A percentile compares a stretch with the other conserved stretches of the same genome.
phyloP scores from a whole-genome alignment of 2,329 filamentous ascomycete genomes.

The Sodiomyces alkalinus region DNA sequence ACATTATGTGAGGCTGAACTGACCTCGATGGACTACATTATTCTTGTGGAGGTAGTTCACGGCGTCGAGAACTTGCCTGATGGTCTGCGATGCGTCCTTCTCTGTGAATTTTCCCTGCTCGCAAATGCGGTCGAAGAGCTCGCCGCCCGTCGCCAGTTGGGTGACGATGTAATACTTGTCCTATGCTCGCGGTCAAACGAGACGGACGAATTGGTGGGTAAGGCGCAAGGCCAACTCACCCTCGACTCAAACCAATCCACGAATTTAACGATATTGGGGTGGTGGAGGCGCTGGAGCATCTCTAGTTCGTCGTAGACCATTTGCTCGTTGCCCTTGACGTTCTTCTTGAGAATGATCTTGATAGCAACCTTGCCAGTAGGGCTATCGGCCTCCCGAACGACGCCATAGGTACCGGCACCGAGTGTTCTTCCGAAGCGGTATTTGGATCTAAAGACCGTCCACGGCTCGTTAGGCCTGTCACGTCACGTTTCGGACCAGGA shows the following conservation, averaged over 20 bases:
- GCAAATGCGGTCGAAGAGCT: conserved; percentile 95
- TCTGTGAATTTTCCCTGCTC: conserved; percentile 97
- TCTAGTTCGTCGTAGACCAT: conserved; percentile 98
- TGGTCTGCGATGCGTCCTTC: conserved; percentile 92
- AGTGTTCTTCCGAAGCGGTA: conserved; percentile 90
- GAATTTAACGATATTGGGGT: conserved; percentile 93
- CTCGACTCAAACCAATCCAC: conserved; percentile 98
- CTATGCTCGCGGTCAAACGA: conserved; percentile 25
- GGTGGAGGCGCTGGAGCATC: conserved; percentile 80
- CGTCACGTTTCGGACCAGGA: conserved; percentile 6
- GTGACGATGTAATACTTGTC: conserved; percentile 99
- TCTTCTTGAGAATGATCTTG: conserved; percentile 99
- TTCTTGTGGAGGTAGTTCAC: conserved; percentile 90
- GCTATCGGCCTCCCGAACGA: conserved; percentile 87
- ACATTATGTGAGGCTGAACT: conserved; percentile 7
- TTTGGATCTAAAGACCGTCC: conserved; percentile 42
- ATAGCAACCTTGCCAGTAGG: conserved; percentile 76
- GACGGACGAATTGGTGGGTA: neutral
- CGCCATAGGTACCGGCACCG: conserved; percentile 94
- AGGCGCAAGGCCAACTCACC: conserved; percentile 32
- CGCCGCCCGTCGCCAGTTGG: conserved; percentile 85
- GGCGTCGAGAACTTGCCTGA: conserved; percentile 81
- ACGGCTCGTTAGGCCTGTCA: conserved; percentile 6
- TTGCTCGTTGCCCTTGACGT: conserved; percentile 92
- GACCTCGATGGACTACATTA: conserved; percentile 91